phyloP scores from a whole-genome alignment of 2,329 filamentous ascomycete species.

The Xylaria sp. region DNA sequence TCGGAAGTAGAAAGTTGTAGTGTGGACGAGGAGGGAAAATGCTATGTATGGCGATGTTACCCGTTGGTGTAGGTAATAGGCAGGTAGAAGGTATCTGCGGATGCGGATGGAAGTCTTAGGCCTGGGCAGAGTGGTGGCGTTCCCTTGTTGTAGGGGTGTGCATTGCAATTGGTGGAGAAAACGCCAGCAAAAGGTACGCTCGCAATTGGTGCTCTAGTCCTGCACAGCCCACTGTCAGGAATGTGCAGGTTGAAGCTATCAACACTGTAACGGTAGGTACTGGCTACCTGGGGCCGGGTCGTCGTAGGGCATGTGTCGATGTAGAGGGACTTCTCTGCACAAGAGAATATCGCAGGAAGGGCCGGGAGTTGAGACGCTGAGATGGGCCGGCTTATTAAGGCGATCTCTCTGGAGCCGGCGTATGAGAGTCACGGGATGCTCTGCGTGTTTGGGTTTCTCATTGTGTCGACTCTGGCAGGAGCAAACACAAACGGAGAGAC shows the following conservation, averaged over 20 bases:
- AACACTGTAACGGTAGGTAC: no score
- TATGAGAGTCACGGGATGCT: no score
- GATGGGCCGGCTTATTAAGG: no score
- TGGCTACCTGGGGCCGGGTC: no score
- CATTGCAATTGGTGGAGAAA: constrained; percentile 13
- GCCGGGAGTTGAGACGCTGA: no score
- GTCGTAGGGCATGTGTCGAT: no score
- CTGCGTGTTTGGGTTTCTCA: no score
- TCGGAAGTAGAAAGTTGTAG: background rate
- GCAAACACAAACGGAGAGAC: no score
- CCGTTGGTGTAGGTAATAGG: constrained; percentile 17
- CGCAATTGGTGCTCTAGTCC: background rate
- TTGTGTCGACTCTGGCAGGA: no score
- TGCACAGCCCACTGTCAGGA: background rate
- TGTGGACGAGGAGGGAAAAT: constrained; percentile 23
- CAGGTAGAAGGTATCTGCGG: constrained; percentile 2
- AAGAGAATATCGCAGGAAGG: no score
- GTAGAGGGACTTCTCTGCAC: no score
- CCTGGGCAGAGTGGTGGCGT: constrained; percentile 12
- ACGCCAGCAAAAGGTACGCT: background rate
- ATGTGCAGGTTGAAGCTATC: background rate
- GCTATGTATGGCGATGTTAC: constrained; percentile 23
- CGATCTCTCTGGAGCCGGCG: no score
- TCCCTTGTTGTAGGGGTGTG: constrained; percentile 6
- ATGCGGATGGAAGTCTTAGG: constrained; percentile 4